A percentile compares a stretch with the other conserved stretches of the same genome.
phyloP scores from a whole-genome alignment of 2,329 filamentous ascomycete species.

The Monilinia polystroma region DNA sequence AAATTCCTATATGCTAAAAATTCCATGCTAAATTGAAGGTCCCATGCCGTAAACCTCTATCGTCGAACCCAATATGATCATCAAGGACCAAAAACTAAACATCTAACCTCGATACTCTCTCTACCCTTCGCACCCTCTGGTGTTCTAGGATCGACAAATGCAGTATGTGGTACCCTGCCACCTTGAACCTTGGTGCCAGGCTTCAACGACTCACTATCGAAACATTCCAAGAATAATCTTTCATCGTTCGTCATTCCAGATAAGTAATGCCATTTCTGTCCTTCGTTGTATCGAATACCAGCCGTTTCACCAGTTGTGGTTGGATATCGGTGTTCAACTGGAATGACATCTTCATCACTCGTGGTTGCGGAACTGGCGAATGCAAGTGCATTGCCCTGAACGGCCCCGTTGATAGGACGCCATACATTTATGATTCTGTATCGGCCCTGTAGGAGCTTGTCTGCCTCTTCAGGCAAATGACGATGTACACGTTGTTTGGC shows the following conservation, averaged over 20 bases:
- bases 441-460: constrained; percentile 61
- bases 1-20: not conserved
- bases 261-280: constrained; percentile 41
- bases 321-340: constrained; percentile 40
- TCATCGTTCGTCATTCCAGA: constrained; percentile 41
- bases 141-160: constrained; percentile 75
- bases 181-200: constrained; percentile 50
- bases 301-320: constrained; percentile 39
- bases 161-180: constrained; percentile 54
- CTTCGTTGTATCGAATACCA: constrained; percentile 37
- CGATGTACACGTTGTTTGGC: constrained; percentile 69
- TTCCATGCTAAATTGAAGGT: not conserved
- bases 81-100: constrained; percentile 70
- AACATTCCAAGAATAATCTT: constrained; percentile 40
- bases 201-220: constrained; percentile 46
- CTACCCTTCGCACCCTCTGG: constrained; percentile 66
- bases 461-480: constrained; percentile 63
- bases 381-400: constrained; percentile 37
- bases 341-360: constrained; percentile 38
- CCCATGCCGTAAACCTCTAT: not conserved
- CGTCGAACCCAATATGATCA: not conserved
- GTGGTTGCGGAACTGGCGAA: constrained; percentile 38
- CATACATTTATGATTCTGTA: constrained; percentile 89
- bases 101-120: constrained; percentile 87
- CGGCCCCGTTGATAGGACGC: constrained; percentile 45